phyloP scores from a whole-genome alignment of 306 rosid genomes.

The Pachyrhizus erosus region DNA sequence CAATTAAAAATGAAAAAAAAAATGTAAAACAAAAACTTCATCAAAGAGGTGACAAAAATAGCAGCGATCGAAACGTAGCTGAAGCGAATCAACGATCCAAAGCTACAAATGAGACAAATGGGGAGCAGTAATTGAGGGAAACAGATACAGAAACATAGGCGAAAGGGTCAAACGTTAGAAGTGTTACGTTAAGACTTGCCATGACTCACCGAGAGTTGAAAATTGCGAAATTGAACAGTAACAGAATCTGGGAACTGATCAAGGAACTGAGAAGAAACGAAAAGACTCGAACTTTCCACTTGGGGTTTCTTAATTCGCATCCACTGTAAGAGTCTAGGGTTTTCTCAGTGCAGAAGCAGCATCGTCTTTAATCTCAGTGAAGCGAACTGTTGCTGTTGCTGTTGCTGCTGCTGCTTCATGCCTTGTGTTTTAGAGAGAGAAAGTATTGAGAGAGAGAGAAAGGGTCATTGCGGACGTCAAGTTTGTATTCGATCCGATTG shows the following conservation, averaged over 20 bases:
- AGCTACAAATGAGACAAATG: slow-evolving; percentile 33
- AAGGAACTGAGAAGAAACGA: slow-evolving; percentile 12
- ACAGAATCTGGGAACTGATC: slow-evolving; percentile 42
- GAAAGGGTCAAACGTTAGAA: slow-evolving; percentile 18
- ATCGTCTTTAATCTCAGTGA: slow-evolving; percentile 38
- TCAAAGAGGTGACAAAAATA: slow-evolving; percentile 37
- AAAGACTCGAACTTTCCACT: slow-evolving; percentile 44
- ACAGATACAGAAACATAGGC: slow-evolving; percentile 3
- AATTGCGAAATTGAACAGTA: slow-evolving; percentile 51
- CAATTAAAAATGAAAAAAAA: slow-evolving; percentile 37
- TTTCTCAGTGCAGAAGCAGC: slow-evolving; percentile 37
- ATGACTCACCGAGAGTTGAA: slow-evolving; percentile 50
- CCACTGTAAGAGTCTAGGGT: slow-evolving; percentile 54
- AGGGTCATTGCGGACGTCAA: slow-evolving; percentile 95
- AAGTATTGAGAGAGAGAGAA: slow-evolving; percentile 32
- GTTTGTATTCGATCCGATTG: slow-evolving; percentile 82
- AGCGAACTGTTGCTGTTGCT: slow-evolving; percentile 14
- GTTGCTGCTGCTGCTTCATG: slow-evolving; percentile 30
- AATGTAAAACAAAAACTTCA: slow-evolving; percentile 36
- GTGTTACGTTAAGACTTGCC: slow-evolving; percentile 28
- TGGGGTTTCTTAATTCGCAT: slow-evolving; percentile 11
- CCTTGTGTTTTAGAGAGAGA: slow-evolving; percentile 55
- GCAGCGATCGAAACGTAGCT: slow-evolving; percentile 56
- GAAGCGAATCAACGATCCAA: slow-evolving; percentile 62
- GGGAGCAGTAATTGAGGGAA: slow-evolving; percentile 13